These are phyloP conservation scores for Monilinia aucupariae DNA, from an alignment of 2,329 filamentous ascomycete genomes.

Conservation along the genomic window DNA sequence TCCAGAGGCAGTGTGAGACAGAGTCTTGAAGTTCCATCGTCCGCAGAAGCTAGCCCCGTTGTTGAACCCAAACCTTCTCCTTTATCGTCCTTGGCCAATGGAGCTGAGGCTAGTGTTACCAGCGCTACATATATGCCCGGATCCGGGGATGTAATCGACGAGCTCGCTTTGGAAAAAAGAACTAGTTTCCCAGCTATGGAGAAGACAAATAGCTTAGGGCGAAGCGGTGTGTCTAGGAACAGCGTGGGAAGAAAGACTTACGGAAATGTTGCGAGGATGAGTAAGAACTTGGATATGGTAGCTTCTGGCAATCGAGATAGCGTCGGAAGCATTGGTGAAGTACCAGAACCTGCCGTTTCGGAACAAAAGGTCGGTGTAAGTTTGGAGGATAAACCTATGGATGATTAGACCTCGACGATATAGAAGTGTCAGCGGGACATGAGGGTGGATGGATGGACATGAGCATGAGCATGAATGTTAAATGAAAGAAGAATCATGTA, in stretches of 20 bases:
- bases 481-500: slow-evolving; percentile 13
- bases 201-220: slow-evolving; percentile 62
- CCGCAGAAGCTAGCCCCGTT: slow-evolving; percentile 24
- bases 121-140: slow-evolving; percentile 34
- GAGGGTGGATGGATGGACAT: not conserved
- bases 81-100: slow-evolving; percentile 28
- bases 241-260: slow-evolving; percentile 11
- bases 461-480: slow-evolving; percentile 5
- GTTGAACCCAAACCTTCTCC: slow-evolving; percentile 22
- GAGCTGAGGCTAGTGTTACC: slow-evolving; percentile 20
- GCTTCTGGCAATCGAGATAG: slow-evolving; percentile 5
- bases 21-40: slow-evolving; percentile 72
- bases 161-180: slow-evolving; percentile 17
- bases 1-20: slow-evolving; percentile 42
- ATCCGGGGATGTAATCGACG: slow-evolving; percentile 24
- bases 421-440: not conserved
- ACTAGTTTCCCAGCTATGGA: slow-evolving; percentile 38
- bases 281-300: slow-evolving; percentile 8
- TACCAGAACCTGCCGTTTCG: not conserved
- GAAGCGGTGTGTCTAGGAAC: slow-evolving; percentile 25
- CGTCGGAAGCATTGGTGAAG: slow-evolving; percentile 7
- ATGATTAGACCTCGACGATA: not conserved
- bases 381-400: slow-evolving; percentile 10
- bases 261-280: slow-evolving; percentile 11
- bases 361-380: slow-evolving; percentile 10